These are phyloP conservation scores for Venturia pyrina DNA, from an alignment of 2,329 filamentous ascomycete species.

Conservation along the genomic window DNA sequence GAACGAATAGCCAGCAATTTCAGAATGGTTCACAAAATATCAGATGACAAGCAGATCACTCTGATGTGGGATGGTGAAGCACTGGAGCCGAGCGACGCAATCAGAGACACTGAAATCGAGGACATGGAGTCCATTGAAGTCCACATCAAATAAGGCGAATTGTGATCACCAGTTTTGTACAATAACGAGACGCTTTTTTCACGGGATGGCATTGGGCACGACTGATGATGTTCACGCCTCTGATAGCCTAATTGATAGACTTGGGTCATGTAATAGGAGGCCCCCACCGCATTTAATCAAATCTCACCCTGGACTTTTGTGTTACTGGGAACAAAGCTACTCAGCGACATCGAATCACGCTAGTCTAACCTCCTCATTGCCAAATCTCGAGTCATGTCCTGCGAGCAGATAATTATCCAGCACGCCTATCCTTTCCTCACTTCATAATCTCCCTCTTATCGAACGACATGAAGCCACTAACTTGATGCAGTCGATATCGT, in stretches of 20 bases:
- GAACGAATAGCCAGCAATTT: slow-evolving; percentile 22
- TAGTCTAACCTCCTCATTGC: too few species aligned
- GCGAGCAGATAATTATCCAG: too few species aligned
- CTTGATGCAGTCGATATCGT: too few species aligned
- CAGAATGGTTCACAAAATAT: slow-evolving; percentile 18
- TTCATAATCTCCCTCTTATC: too few species aligned
- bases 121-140: slow-evolving; percentile 17
- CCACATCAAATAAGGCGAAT: not conserved
- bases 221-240: not conserved
- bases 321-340: not conserved
- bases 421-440: too few species aligned
- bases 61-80: slow-evolving; percentile 29
- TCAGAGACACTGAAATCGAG: slow-evolving; percentile 26
- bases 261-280: not conserved
- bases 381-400: too few species aligned
- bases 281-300: not conserved
- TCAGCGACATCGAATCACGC: too few species aligned
- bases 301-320: not conserved
- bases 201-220: not conserved
- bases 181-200: not conserved
- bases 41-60: slow-evolving; percentile 21
- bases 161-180: not conserved
- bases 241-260: not conserved
- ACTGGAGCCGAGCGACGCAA: slow-evolving; percentile 23
- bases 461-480: too few species aligned